Evolutionary conservation across 768 basidiomycete genomes (phyloP).

Genomic region (Arthromyces matolae): DNA sequence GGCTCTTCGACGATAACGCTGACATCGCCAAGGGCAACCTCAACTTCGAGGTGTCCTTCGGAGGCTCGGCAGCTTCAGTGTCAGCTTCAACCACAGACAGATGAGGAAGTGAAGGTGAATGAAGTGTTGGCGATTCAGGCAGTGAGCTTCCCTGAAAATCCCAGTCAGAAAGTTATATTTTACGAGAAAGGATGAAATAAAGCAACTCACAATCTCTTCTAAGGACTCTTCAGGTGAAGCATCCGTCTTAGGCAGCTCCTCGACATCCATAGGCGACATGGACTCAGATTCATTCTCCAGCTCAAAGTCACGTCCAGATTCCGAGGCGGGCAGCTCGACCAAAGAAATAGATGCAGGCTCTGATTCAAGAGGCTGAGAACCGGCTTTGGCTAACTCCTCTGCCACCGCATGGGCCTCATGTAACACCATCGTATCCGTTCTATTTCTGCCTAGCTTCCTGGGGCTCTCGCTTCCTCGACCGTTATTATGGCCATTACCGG

Average conservation of each 20-base stretch:
- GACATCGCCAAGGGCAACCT: too few species aligned
- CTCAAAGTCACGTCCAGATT: constrained; percentile 1
- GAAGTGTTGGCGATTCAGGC: constrained; percentile 14
- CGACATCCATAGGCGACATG: constrained; percentile 11
- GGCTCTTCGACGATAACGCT: too few species aligned
- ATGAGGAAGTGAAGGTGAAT: constrained; percentile 5
- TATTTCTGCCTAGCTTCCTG: constrained; percentile 45
- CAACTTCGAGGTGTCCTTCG: too few species aligned
- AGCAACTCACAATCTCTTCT: constrained; percentile 4
- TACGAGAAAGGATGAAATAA: not conserved
- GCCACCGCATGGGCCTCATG: constrained; percentile 37
- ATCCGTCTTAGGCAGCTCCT: constrained; percentile 8
- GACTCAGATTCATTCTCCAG: constrained; percentile 1
- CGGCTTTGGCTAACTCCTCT: constrained; percentile 28
- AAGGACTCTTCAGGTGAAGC: constrained; percentile 1
- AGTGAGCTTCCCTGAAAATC: constrained; percentile 6
- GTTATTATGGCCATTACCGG: constrained; percentile 18
- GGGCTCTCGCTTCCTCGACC: constrained; percentile 33
- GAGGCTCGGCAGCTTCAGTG: too few species aligned
- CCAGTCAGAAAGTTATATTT: not conserved
- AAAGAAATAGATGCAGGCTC: too few species aligned
- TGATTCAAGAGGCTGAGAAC: constrained; percentile 5
- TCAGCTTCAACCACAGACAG: too few species aligned
- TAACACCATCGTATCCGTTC: constrained; percentile 77
- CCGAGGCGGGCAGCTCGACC: too few species aligned